Evolutionary conservation across 2,329 filamentous ascomycete genomes (phyloP), one percentile per base, ranked within the genome.

Genomic region (Hypoxylon sp.): DNA sequence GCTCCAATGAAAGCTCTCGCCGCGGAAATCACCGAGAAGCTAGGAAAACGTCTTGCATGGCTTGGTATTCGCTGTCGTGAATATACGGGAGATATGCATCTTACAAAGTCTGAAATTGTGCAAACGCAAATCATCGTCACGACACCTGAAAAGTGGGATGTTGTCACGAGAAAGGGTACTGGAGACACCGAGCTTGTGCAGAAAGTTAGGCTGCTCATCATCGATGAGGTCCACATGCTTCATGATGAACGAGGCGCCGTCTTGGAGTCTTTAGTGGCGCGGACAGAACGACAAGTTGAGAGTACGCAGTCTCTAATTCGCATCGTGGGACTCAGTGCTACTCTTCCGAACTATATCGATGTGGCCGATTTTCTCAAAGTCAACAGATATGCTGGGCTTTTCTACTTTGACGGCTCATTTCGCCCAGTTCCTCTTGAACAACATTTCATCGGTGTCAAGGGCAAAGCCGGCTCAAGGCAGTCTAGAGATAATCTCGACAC

Each of bases 141-240:
- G 0, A 99, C 96, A 0, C 96, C 96, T 37, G 96, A 99, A 81
- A 99, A 99, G 81, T 99, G 97, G 97, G 96, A 99, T 79, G 96
- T 99, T 0, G 93, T 99, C 4, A 99, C 96, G 2, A 88, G 96
- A 68, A 99, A 98, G 81, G 97, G 95, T 63, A 98, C 94, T 0
- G 96, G 97, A 14, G 96, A 99, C 78, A 98, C 96, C 0, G 96
- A 98, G 78, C 87, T 99, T 2, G 97, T 99, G 13, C 96, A 99
- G 76, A 99, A 99, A 79, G 96, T 99, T 24, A 90, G 95, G 10
- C 85, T 99, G 1, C 87, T 99, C 67, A 98, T 99, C 75, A 98
- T 99, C 70, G 96, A 99, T 80, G 96, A 99, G 82, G 96, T 99
- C 0, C 96, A 99, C 78, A 99, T 99, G 97, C 90, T 99, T 75